Evolutionary conservation across 2,329 filamentous ascomycete genomes (phyloP).

Genomic region (Arthrobotrys iridis): DNA sequence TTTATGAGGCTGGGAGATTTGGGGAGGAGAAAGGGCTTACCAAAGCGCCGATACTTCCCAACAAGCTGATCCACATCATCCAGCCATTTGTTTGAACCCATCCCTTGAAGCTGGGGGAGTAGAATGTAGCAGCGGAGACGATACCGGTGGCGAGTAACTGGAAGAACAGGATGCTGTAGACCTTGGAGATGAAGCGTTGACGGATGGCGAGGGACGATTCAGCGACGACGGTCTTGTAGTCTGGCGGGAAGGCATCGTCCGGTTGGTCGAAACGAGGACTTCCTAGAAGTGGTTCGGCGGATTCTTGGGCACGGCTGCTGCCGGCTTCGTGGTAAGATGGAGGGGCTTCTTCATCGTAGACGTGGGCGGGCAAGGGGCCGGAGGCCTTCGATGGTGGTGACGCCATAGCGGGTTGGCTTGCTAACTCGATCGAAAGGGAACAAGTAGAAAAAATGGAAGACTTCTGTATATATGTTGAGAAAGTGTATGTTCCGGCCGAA

Average conservation of each 20-base stretch:
- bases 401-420: slow-evolving; percentile 11
- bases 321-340: slow-evolving; percentile 46
- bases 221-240: slow-evolving; percentile 87
- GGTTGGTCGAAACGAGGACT: slow-evolving; percentile 38
- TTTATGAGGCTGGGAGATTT: slow-evolving; percentile 6
- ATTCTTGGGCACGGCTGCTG: slow-evolving; percentile 43
- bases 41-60: slow-evolving; percentile 70
- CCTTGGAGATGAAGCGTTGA: slow-evolving; percentile 96
- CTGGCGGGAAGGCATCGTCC: slow-evolving; percentile 63
- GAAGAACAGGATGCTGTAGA: slow-evolving; percentile 96
- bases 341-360: slow-evolving; percentile 50
- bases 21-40: slow-evolving; percentile 59
- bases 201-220: slow-evolving; percentile 95
- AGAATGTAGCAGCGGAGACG: slow-evolving; percentile 86
- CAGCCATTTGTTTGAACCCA: slow-evolving; percentile 89
- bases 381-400: slow-evolving; percentile 48
- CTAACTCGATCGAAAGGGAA: background rate
- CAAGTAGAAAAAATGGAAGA: background rate
- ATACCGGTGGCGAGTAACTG: slow-evolving; percentile 86
- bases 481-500: background rate
- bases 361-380: slow-evolving; percentile 28
- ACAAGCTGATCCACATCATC: slow-evolving; percentile 84
- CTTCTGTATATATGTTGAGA: background rate
- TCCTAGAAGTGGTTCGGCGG: slow-evolving; percentile 46
- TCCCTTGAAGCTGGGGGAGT: slow-evolving; percentile 77